Conservation (phyloP, 306 rosid species). For the Castanea mollissima region DNA sequence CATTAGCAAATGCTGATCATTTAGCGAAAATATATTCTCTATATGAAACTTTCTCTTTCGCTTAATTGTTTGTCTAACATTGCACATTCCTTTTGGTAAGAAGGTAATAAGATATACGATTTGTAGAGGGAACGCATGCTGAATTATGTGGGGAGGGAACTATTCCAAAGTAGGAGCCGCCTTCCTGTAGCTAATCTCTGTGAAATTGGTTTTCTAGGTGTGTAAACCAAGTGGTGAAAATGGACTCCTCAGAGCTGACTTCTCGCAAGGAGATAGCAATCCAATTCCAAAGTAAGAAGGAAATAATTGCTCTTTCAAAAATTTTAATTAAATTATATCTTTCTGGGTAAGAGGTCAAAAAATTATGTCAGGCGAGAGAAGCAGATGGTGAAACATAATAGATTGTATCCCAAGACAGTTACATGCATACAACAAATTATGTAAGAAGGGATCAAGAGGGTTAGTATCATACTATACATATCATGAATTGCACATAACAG, state of each 20-base stretch:
- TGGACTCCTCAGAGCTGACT: constrained; percentile 60
- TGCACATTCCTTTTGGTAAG: neutral
- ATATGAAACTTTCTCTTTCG: neutral
- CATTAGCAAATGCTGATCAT: neutral
- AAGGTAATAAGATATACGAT: neutral
- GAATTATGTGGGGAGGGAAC: neutral
- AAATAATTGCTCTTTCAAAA: neutral
- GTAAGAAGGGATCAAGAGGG: neutral
- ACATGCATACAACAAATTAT: neutral
- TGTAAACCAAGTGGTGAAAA: constrained; percentile 54
- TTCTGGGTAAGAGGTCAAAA: neutral
- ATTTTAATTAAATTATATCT: neutral
- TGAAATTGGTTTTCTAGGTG: constrained; percentile 29
- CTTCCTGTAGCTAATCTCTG: neutral
- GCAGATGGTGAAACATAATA: neutral
- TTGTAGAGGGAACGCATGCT: neutral
- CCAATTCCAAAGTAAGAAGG: constrained; percentile 28
- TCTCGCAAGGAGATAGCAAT: constrained; percentile 35
- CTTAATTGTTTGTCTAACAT: neutral
- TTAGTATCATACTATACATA: neutral
- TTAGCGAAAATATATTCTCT: neutral
- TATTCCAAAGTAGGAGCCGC: neutral
- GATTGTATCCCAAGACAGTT: neutral
- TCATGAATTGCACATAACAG: neutral
- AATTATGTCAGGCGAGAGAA: neutral